Conservation (phyloP, 31 red algal species). For the Endocladia muricata region DNA sequence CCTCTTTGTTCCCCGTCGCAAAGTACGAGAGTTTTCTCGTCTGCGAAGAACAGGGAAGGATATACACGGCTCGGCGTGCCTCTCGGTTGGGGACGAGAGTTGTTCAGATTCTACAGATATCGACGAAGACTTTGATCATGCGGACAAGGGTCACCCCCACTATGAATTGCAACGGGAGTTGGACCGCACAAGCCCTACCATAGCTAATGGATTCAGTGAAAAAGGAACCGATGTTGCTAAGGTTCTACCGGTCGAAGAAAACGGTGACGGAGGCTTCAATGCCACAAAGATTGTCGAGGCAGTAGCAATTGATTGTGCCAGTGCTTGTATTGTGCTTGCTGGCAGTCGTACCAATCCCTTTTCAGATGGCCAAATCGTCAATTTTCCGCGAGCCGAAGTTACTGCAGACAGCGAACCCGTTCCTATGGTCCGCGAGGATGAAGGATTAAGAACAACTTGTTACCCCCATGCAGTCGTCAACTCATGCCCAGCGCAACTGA, state of each 20-base stretch:
- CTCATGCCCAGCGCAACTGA: neutral
- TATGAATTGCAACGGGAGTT: neutral
- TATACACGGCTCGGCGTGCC: no score
- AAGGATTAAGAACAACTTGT: neutral
- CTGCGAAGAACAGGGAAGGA: neutral
- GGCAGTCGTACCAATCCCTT: neutral
- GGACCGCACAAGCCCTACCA: no score
- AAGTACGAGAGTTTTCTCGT: neutral
- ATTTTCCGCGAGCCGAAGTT: neutral
- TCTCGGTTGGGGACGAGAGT: neutral
- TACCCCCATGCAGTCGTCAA: neutral
- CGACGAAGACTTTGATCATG: neutral
- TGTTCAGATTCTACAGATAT: neutral
- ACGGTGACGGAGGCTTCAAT: neutral
- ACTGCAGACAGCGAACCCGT: neutral
- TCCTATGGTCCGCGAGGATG: constrained; percentile 11
- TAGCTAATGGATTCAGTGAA: neutral
- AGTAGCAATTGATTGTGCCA: constrained; percentile 60
- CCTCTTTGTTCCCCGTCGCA: constrained; percentile 1
- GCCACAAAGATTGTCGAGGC: constrained; percentile 35
- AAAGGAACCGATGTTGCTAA: neutral
- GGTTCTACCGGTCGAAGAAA: neutral
- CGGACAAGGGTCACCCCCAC: neutral
- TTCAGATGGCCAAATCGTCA: neutral
- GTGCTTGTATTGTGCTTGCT: constrained; percentile 47